Conservation (phyloP, 495 filamentous ascomycete genomes). For the Annulohypoxylon maeteangense region DNA sequence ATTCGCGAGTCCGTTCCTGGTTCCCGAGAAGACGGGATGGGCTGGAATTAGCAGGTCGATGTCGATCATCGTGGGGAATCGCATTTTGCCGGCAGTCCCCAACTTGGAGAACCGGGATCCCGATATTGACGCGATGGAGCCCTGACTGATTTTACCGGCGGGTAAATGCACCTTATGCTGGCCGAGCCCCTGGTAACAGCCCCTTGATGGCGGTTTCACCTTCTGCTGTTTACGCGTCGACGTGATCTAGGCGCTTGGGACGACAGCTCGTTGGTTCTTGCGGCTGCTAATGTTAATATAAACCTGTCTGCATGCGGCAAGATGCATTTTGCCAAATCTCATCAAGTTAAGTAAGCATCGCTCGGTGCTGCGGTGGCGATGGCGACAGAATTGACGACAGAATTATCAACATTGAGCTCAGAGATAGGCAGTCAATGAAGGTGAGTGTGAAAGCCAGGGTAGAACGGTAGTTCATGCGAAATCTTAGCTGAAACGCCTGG, state of each 20-base stretch:
- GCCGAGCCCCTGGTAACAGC: slow-evolving; percentile 13
- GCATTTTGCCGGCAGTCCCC: slow-evolving; percentile 34
- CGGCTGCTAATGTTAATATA: slow-evolving; percentile 36
- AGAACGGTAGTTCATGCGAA: neutral
- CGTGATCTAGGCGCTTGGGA: slow-evolving; percentile 16
- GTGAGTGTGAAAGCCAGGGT: neutral
- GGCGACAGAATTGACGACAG: slow-evolving; percentile 40
- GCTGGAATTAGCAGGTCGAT: slow-evolving; percentile 25
- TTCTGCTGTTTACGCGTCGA: slow-evolving; percentile 30
- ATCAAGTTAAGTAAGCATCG: slow-evolving; percentile 23
- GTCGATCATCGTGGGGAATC: slow-evolving; percentile 40
- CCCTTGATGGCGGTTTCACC: slow-evolving; percentile 30
- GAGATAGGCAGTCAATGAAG: neutral
- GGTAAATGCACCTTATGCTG: slow-evolving; percentile 34
- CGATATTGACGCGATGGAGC: slow-evolving; percentile 33
- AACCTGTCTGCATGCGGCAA: slow-evolving; percentile 13
- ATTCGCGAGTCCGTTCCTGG: slow-evolving; percentile 37
- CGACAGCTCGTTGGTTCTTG: slow-evolving; percentile 26
- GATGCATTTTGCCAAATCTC: slow-evolving; percentile 36
- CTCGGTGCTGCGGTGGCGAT: slow-evolving; percentile 15
- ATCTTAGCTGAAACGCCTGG: neutral
- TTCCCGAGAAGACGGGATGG: slow-evolving; percentile 37
- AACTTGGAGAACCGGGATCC: slow-evolving; percentile 31
- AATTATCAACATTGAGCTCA: slow-evolving; percentile 32
- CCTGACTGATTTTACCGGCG: slow-evolving; percentile 38